Evolutionary conservation across 2,329 filamentous ascomycete species (phyloP).

Genomic region (Metarhizium sp.): DNA sequence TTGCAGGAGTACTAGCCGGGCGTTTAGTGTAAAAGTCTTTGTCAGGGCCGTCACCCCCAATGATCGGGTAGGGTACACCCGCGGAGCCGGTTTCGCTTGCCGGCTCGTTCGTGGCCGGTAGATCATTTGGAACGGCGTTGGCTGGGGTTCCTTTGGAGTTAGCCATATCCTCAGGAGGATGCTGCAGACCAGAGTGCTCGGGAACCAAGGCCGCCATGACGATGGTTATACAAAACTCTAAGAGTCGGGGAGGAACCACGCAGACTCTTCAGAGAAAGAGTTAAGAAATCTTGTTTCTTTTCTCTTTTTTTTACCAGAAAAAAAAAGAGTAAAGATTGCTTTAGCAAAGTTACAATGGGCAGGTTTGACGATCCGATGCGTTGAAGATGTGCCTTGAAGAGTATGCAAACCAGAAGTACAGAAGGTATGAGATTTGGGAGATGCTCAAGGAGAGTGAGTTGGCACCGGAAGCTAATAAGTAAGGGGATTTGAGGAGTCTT

Average conservation of each 20-base stretch:
- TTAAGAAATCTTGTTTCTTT: no score
- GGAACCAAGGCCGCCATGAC: not conserved
- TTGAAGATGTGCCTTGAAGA: no score
- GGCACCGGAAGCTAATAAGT: no score
- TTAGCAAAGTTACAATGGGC: no score
- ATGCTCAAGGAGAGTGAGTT: no score
- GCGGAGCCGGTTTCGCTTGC: slow-evolving; percentile 12
- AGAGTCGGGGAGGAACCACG: not conserved
- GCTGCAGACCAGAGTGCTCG: not conserved
- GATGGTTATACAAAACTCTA: not conserved
- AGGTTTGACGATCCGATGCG: no score
- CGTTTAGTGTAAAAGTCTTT: slow-evolving; percentile 25
- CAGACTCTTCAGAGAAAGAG: not conserved
- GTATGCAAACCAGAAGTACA: no score
- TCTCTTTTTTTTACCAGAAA: no score
- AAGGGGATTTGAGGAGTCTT: no score
- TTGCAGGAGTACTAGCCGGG: slow-evolving; percentile 16
- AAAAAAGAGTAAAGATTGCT: no score
- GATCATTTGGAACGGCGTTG: slow-evolving; percentile 22
- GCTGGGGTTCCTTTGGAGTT: slow-evolving; percentile 13
- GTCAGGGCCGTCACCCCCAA: slow-evolving; percentile 25
- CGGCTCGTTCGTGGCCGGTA: slow-evolving; percentile 26
- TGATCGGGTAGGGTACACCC: slow-evolving; percentile 19
- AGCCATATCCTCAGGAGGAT: slow-evolving; percentile 3
- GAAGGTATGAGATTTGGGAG: no score